Percentiles rank a stretch among this genome's conserved stretches.
Conservation (phyloP, 164 flowering plant species). For the Chloranthus sessilifolius region DNA sequence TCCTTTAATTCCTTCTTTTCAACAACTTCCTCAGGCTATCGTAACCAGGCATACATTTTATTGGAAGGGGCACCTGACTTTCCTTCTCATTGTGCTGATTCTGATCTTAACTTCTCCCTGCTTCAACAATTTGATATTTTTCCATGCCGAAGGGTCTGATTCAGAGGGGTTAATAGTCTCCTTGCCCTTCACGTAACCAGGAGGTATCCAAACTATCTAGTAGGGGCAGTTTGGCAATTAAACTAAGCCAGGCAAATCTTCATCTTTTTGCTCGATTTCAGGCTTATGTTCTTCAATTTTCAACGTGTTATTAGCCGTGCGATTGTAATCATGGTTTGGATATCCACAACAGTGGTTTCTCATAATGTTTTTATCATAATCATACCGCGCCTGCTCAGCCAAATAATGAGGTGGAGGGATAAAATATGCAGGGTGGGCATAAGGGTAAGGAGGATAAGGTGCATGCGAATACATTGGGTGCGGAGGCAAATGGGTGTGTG, state of each 20-base stretch:
- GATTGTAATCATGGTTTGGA: conserved; percentile 30
- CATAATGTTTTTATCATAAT: conserved; percentile 29
- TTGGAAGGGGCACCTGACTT: conserved; percentile 27
- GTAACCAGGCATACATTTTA: conserved; percentile 44
- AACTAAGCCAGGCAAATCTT: conserved; percentile 15
- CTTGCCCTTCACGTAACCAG: conserved; percentile 20
- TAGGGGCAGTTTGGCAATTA: conserved; percentile 20
- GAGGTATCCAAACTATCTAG: conserved; percentile 54
- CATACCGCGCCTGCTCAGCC: conserved; percentile 35
- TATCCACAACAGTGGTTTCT: conserved; percentile 45
- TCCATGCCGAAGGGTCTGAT: conserved; percentile 4
- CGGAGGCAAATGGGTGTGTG: conserved; percentile 23
- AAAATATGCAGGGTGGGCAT: conserved; percentile 21
- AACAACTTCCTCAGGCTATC: conserved; percentile 16
- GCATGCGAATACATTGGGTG: conserved; percentile 18
- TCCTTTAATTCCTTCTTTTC: conserved; percentile 12
- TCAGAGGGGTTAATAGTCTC: conserved; percentile 4
- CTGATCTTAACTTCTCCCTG: conserved; percentile 13
- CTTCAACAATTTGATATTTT: conserved; percentile 11
- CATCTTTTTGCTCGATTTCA: conserved; percentile 19
- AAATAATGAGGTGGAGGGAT: conserved; percentile 33
- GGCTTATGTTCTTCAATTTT: conserved; percentile 49
- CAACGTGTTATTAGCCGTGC: conserved; percentile 18
- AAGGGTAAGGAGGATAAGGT: conserved; percentile 24
- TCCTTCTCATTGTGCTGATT: conserved; percentile 4